These are phyloP conservation scores for Polyporus tsugae DNA, from an alignment of 1,284 basidiomycete species.

Conservation along the genomic window DNA sequence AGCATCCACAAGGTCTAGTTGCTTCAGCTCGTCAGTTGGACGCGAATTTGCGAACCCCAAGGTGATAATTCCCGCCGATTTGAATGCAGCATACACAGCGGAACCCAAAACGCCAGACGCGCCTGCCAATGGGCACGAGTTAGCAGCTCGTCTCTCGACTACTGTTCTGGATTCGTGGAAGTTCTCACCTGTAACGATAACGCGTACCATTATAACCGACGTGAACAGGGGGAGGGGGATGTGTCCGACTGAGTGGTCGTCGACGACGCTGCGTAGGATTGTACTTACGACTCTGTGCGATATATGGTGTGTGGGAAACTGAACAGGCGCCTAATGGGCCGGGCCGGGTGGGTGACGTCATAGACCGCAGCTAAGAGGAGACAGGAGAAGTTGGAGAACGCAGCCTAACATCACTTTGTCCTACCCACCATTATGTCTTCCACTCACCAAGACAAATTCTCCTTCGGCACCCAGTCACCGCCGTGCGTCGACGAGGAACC, in stretches of 20 bases:
- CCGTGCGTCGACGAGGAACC: constrained; percentile 54
- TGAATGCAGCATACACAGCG: constrained; percentile 71
- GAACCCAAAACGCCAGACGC: constrained; percentile 82
- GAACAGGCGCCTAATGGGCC: too few species aligned
- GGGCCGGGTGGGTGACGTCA: constrained; percentile 21
- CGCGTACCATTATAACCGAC: constrained; percentile 37
- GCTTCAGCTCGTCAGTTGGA: constrained; percentile 56
- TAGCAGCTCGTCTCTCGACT: neutral
- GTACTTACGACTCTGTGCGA: too few species aligned
- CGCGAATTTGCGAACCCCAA: constrained; percentile 73
- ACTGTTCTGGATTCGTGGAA: neutral
- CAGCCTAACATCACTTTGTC: neutral
- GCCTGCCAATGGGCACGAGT: constrained; percentile 50
- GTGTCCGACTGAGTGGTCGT: neutral
- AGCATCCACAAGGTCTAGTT: constrained; percentile 68
- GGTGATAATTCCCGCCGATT: constrained; percentile 50
- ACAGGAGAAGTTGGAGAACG: neutral
- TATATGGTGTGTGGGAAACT: neutral
- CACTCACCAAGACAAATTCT: constrained; percentile 23
- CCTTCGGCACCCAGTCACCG: constrained; percentile 57
- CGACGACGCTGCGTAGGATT: too few species aligned
- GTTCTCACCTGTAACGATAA: constrained; percentile 61
- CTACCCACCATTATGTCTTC: constrained; percentile 32
- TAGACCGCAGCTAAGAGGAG: neutral
- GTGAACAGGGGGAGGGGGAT: neutral